Conservation (phyloP, 1,284 basidiomycete genomes). For the Rhodotorula mucilaginosa region DNA sequence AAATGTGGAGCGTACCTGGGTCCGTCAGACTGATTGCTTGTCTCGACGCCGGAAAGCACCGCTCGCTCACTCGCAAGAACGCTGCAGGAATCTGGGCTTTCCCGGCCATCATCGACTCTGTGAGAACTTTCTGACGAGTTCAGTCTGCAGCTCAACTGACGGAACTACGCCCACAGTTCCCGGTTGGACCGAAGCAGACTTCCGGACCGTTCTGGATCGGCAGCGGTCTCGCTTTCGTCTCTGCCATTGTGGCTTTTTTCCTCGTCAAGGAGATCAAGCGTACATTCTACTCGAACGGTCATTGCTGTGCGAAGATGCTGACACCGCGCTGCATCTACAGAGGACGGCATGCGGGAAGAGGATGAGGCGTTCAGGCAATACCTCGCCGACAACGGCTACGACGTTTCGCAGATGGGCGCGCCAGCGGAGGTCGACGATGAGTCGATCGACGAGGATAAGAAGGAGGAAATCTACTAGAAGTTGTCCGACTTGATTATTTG, state of each 20-base stretch:
- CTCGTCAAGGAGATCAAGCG: slow-evolving; percentile 69
- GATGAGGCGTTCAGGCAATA: slow-evolving; percentile 9
- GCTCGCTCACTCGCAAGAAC: no score
- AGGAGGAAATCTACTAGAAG: slow-evolving; percentile 1
- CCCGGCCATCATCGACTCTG: slow-evolving; percentile 13
- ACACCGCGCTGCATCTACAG: not conserved
- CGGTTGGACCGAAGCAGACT: slow-evolving; percentile 40
- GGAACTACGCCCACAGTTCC: slow-evolving; percentile 27
- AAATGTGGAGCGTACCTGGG: slow-evolving; percentile 52
- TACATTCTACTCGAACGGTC: slow-evolving; percentile 59
- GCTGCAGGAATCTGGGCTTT: slow-evolving; percentile 21
- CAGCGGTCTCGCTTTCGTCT: slow-evolving; percentile 60
- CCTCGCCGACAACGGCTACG: slow-evolving; percentile 21
- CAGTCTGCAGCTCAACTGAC: no score
- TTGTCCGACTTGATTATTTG: no score
- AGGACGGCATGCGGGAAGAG: not conserved
- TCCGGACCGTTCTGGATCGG: slow-evolving; percentile 47
- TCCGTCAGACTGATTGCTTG: no score
- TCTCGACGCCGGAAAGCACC: no score
- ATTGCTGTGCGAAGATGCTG: slow-evolving; percentile 18
- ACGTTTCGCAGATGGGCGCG: slow-evolving; percentile 9
- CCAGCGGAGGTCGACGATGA: slow-evolving; percentile 2
- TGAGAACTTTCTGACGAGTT: no score
- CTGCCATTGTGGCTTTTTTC: slow-evolving; percentile 68
- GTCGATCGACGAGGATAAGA: slow-evolving; percentile 9